Base-by-base conservation (phyloP, 163 green algal genomes). In the Trebouxia gelatinosa region DNA sequence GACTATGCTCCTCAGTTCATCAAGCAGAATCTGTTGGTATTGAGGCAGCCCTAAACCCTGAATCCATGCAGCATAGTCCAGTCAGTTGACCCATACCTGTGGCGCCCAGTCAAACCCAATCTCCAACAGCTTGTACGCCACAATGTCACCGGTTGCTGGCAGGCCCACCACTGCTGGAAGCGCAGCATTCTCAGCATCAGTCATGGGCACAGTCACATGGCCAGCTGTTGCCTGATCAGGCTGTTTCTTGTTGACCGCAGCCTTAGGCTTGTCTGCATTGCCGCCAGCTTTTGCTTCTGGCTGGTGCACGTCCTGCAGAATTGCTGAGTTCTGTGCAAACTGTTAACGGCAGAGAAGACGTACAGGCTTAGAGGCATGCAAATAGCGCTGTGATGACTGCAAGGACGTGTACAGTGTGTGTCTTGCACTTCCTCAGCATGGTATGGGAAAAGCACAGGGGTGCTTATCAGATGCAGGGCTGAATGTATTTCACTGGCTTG, bases 71-170 rank as follows among this genome's bases (percentile, higher is more conserved):
- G 13, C 4, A n/a, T n/a, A n/a, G n/a, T n/a, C n/a, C n/a, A n/a
- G n/a, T n/a, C n/a, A n/a, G n/a, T n/a, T n/a, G n/a, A 7, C 3
- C 19, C 64, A 19, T 50, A 85, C 81, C 78, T 79, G 65, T 9
- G 81, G 81, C 11, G 75, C 71, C 68, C 81, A 81, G 67, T 78
- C 54, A 1, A 34, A 13, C 0, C 84, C 81, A 28, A 88, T 84
- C 26, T 88, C 80, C 65, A 88, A 59, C 58, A 88, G 75, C 19
- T 75, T 68, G 59, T 88, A 88, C 0, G 78, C 79, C 37, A 88
- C 43, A 31, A 87, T 37, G 23, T 79, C 77, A 5, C 80, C 84
- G 43, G 77, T 37, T 6, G 23, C 5, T 0, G 75, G 75, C 31
- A 66, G 3, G 2, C 39, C 67, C 9, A 76, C 32, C 29, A 75